phyloP scores from a whole-genome alignment of 2,329 filamentous ascomycete genomes.

The Macrophomina tecta region DNA sequence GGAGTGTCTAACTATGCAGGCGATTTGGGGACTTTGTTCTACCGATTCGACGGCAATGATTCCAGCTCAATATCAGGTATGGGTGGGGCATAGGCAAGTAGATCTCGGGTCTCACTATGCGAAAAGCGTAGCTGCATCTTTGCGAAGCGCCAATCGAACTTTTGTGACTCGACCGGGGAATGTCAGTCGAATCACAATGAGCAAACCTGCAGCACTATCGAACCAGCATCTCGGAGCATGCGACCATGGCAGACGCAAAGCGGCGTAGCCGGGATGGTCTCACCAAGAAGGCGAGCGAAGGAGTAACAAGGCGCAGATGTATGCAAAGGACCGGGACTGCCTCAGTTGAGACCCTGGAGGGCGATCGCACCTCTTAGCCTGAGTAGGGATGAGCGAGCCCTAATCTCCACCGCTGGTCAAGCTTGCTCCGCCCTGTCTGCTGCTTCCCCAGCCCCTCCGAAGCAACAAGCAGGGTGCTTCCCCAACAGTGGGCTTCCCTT shows the following conservation, averaged over 20 bases:
- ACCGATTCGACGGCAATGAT: neutral
- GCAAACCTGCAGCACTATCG: neutral
- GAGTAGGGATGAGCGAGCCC: neutral
- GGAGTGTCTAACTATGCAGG: constrained; percentile 8
- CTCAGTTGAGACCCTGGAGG: neutral
- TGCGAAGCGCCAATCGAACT: no score
- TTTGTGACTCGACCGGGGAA: no score
- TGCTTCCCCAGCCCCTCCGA: neutral
- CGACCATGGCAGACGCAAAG: neutral
- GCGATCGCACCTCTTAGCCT: constrained; percentile 5
- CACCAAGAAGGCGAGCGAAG: neutral
- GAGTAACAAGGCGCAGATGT: constrained; percentile 3
- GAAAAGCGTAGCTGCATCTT: no score
- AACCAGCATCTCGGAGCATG: neutral
- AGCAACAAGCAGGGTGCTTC: constrained; percentile 6
- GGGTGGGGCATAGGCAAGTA: no score
- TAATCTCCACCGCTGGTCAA: constrained; percentile 18
- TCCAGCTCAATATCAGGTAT: no score
- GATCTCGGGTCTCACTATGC: no score
- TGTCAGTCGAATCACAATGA: neutral
- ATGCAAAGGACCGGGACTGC: neutral
- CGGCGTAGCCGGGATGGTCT: neutral
- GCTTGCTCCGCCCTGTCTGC: neutral
- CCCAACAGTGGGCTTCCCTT: constrained; percentile 3
- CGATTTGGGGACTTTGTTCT: neutral